phyloP scores from a whole-genome alignment of 208 protist genomes.

The Leptomonas pyrrhocoris region DNA sequence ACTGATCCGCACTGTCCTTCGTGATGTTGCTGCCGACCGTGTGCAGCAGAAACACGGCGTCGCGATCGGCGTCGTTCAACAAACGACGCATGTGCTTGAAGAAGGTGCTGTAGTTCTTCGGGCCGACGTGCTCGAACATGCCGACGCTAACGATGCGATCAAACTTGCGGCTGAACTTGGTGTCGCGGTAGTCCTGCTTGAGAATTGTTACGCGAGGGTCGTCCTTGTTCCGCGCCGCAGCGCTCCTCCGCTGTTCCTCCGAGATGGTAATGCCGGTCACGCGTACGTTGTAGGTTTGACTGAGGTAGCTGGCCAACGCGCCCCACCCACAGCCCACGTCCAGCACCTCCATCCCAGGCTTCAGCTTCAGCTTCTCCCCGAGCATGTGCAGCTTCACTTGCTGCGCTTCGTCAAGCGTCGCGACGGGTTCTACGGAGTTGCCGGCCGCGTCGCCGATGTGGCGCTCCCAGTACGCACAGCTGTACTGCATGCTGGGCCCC shows the following conservation, averaged over 20 bases:
- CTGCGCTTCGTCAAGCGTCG: constrained; percentile 75
- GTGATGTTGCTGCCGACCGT: constrained; percentile 72
- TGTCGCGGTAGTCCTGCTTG: constrained; percentile 80
- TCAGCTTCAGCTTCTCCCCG: constrained; percentile 72
- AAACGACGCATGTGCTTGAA: constrained; percentile 65
- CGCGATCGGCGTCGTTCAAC: constrained; percentile 55
- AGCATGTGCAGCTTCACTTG: constrained; percentile 73
- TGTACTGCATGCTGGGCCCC: constrained; percentile 78
- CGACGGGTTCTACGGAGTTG: constrained; percentile 21
- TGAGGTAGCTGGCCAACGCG: constrained; percentile 58
- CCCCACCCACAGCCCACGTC: constrained; percentile 88
- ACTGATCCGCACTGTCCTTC: constrained; percentile 69
- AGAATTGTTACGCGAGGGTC: constrained; percentile 49
- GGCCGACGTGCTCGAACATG: constrained; percentile 88
- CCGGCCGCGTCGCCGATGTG: constrained; percentile 24
- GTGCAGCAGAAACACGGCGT: constrained; percentile 72
- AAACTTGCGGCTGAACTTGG: constrained; percentile 47
- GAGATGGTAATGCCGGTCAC: constrained; percentile 82
- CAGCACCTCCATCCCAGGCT: constrained; percentile 64
- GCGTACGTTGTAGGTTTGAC: constrained; percentile 59
- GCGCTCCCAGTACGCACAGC: constrained; percentile 65
- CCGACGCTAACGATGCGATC: constrained; percentile 79
- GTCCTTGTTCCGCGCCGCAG: constrained; percentile 33
- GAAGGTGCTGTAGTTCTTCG: constrained; percentile 79
- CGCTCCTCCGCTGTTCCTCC: constrained; percentile 50